phyloP scores from a whole-genome alignment of 2,329 filamentous ascomycete genomes.

The Ascochyta lentis region DNA sequence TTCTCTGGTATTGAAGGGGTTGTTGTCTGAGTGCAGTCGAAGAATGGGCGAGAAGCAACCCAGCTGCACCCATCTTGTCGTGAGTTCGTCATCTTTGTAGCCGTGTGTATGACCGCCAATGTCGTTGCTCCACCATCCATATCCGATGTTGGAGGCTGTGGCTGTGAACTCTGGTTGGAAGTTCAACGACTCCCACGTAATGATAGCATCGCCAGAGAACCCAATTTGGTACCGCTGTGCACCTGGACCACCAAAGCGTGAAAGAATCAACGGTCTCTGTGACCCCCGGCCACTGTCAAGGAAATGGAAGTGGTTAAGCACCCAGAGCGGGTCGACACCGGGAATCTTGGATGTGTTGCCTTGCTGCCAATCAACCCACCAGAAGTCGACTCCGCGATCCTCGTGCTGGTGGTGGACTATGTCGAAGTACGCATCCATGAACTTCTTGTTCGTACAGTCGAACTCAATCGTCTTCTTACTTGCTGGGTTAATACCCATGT shows the following conservation, averaged over 20 bases:
- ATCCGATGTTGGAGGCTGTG: conserved; percentile 70
- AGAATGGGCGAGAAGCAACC: conserved; percentile 68
- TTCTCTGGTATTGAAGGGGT: conserved; percentile 66
- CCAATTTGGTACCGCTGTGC: conserved; percentile 70
- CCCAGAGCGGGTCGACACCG: conserved; percentile 68
- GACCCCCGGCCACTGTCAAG: conserved; percentile 57
- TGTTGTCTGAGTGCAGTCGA: conserved; percentile 66
- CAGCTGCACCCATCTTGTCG: conserved; percentile 67
- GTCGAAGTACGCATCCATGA: conserved; percentile 65
- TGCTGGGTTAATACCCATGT: conserved; percentile 59
- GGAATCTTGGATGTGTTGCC: conserved; percentile 62
- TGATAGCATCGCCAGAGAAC: conserved; percentile 68
- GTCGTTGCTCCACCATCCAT: conserved; percentile 73
- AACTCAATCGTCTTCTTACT: conserved; percentile 62
- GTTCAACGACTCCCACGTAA: conserved; percentile 65
- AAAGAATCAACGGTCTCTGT: conserved; percentile 62
- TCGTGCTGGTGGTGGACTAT: conserved; percentile 65
- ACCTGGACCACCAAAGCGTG: conserved; percentile 67
- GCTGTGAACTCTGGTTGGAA: conserved; percentile 73
- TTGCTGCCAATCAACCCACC: conserved; percentile 75
- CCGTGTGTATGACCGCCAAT: conserved; percentile 69
- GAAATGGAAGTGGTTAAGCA: conserved; percentile 70
- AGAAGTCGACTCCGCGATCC: conserved; percentile 65
- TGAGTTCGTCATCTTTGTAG: conserved; percentile 63
- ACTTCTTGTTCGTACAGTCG: conserved; percentile 61